Evolutionary conservation across 2,329 filamentous ascomycete genomes (phyloP).

Genomic region (Ophiobolus disseminans): DNA sequence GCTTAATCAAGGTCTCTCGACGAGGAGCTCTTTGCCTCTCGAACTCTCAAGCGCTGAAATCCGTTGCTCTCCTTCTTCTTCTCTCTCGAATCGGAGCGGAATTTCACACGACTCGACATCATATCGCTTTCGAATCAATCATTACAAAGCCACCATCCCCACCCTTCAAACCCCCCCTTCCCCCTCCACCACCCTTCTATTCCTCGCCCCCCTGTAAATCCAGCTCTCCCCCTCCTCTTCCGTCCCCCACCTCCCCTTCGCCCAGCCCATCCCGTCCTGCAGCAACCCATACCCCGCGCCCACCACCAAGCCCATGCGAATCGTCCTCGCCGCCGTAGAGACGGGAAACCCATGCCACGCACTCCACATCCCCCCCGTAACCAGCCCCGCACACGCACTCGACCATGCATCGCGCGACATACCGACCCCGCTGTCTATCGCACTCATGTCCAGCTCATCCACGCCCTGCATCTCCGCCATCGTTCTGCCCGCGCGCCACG

Average conservation of each 20-base stretch:
- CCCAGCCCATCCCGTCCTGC: constrained; percentile 75
- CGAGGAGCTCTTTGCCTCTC: no score
- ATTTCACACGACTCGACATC: no score
- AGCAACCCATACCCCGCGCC: constrained; percentile 80
- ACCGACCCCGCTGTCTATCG: constrained; percentile 37
- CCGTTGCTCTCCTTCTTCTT: neutral
- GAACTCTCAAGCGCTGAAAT: no score
- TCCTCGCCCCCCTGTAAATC: constrained; percentile 50
- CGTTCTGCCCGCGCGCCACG: constrained; percentile 53
- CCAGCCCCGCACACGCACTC: constrained; percentile 81
- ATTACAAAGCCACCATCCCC: no score
- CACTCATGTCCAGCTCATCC: constrained; percentile 40
- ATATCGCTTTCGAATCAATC: neutral
- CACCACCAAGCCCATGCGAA: constrained; percentile 78
- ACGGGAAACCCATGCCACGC: constrained; percentile 83
- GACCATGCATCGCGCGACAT: constrained; percentile 73
- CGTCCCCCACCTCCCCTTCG: constrained; percentile 71
- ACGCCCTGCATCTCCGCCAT: constrained; percentile 45
- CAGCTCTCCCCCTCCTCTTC: constrained; percentile 54
- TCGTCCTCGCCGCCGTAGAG: constrained; percentile 66
- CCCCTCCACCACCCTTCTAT: constrained; percentile 23
- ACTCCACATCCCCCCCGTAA: constrained; percentile 86
- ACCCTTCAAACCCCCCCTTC: neutral
- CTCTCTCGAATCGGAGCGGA: no score
- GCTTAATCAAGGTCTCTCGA: no score